phyloP scores from a whole-genome alignment of 2,329 filamentous ascomycete species.

The Penicillium sp. region DNA sequence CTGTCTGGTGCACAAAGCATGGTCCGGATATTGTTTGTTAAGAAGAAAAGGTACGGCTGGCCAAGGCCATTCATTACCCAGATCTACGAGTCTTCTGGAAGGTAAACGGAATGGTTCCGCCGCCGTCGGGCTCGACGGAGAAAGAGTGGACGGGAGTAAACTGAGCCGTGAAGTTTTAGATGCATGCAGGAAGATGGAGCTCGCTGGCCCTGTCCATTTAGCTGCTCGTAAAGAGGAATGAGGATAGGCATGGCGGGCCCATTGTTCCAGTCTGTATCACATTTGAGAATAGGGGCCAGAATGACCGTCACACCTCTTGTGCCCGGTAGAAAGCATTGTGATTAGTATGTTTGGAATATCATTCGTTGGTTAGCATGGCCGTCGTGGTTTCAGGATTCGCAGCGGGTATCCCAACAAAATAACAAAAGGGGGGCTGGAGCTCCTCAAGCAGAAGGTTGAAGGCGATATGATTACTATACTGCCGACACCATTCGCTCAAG shows the following conservation, averaged over 20 bases:
- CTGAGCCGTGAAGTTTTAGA: constrained; percentile 2
- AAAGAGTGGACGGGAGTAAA: constrained; percentile 5
- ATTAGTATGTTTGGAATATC: constrained; percentile 1
- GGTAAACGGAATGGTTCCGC: constrained; percentile 13
- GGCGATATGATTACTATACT: constrained; percentile 1
- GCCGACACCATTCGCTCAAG: not conserved
- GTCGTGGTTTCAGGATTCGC: constrained; percentile 3
- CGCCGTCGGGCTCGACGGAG: constrained; percentile 1
- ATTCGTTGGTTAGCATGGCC: not conserved
- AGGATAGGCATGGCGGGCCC: not conserved
- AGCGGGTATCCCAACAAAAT: not conserved
- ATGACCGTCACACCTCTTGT: not conserved
- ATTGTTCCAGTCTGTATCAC: not conserved
- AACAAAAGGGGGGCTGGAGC: not conserved
- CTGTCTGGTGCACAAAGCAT: no score
- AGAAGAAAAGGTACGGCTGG: constrained; percentile 6
- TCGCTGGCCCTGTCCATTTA: not conserved
- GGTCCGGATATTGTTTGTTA: not conserved
- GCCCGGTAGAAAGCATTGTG: not conserved
- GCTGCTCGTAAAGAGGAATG: not conserved
- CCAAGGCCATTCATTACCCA: constrained; percentile 11
- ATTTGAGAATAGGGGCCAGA: not conserved
- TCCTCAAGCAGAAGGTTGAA: not conserved
- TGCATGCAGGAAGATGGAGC: not conserved
- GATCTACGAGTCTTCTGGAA: constrained; percentile 10